phyloP scores from a whole-genome alignment of 2,329 filamentous ascomycete species.

The Acephala macrosclerotiorum region DNA sequence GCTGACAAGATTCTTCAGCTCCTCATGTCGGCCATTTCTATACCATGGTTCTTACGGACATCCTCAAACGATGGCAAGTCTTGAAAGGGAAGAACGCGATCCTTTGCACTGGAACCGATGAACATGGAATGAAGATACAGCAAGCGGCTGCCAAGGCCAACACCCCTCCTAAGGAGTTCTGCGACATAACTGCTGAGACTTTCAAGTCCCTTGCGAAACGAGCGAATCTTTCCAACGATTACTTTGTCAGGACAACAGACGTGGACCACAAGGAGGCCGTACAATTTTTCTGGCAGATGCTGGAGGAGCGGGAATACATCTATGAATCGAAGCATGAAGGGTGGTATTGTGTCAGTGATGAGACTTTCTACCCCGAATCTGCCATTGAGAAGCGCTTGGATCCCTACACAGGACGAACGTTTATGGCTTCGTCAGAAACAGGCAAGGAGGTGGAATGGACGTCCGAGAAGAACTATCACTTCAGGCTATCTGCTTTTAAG shows the following conservation, averaged over 20 bases:
- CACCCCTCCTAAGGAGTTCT: conserved; percentile 82
- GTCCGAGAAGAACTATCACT: conserved; percentile 93
- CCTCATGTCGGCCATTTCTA: conserved; percentile 97
- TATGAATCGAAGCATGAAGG: conserved; percentile 89
- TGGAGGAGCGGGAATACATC: conserved; percentile 78
- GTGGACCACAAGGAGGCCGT: conserved; percentile 82
- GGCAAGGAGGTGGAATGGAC: conserved; percentile 95
- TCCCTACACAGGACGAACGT: conserved; percentile 81
- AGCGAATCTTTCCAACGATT: conserved; percentile 77
- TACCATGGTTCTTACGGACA: conserved; percentile 88
- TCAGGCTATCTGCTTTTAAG: conserved; percentile 83
- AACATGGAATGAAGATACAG: conserved; percentile 98
- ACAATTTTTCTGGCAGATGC: conserved; percentile 84
- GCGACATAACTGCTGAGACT: conserved; percentile 81
- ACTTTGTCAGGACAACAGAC: conserved; percentile 94
- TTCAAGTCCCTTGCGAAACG: conserved; percentile 78
- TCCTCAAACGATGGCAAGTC: conserved; percentile 89
- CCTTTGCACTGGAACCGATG: conserved; percentile 91
- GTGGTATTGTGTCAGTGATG: conserved; percentile 97
- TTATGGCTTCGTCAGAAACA: conserved; percentile 85
- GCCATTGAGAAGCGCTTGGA: conserved; percentile 78
- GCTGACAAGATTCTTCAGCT: conserved; percentile 56
- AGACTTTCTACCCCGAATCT: conserved; percentile 89
- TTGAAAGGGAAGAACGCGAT: conserved; percentile 76
- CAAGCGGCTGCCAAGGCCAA: conserved; percentile 78